Percentiles rank a stretch among this genome's conserved stretches.
phyloP scores from a whole-genome alignment of 2,329 filamentous ascomycete genomes.

The Didymella glomerata region DNA sequence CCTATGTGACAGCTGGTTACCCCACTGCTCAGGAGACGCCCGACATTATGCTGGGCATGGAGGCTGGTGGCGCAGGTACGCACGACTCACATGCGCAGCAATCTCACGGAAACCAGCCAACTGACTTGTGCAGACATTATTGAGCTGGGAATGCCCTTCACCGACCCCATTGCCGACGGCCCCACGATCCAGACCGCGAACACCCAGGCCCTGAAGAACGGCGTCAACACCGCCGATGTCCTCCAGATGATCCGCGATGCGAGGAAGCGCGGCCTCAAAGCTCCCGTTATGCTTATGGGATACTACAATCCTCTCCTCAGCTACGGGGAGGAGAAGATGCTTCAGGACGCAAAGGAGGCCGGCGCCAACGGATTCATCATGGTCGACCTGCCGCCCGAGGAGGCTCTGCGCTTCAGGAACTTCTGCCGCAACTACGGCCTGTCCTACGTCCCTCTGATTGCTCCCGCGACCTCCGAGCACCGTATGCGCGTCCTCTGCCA shows the following conservation, averaged over 20 bases:
- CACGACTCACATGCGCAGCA: constrained; percentile 14
- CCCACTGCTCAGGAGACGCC: constrained; percentile 83
- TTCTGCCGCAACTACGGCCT: constrained; percentile 81
- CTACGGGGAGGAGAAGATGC: constrained; percentile 90
- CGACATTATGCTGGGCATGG: constrained; percentile 85
- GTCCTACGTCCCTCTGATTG: constrained; percentile 96
- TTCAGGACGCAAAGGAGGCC: constrained; percentile 82
- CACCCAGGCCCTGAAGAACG: constrained; percentile 85
- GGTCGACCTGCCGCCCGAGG: constrained; percentile 93
- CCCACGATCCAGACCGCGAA: constrained; percentile 97
- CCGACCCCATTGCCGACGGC: constrained; percentile 96
- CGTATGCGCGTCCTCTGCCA: constrained; percentile 96
- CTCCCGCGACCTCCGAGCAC: constrained; percentile 87
- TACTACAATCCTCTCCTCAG: constrained; percentile 97
- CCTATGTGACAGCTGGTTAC: constrained; percentile 95
- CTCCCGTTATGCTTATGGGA: constrained; percentile 93
- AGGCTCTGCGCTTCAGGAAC: constrained; percentile 90
- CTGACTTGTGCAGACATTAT: constrained; percentile 74
- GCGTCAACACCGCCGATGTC: constrained; percentile 81
- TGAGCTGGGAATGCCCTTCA: constrained; percentile 95
- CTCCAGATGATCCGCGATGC: constrained; percentile 86
- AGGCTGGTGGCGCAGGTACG: constrained; percentile 89
- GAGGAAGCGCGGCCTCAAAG: constrained; percentile 76
- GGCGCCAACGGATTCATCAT: constrained; percentile 97
- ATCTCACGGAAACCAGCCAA: constrained; percentile 9